Conservation (phyloP, 2,329 filamentous ascomycete species). For the Arachnomyces sp. region DNA sequence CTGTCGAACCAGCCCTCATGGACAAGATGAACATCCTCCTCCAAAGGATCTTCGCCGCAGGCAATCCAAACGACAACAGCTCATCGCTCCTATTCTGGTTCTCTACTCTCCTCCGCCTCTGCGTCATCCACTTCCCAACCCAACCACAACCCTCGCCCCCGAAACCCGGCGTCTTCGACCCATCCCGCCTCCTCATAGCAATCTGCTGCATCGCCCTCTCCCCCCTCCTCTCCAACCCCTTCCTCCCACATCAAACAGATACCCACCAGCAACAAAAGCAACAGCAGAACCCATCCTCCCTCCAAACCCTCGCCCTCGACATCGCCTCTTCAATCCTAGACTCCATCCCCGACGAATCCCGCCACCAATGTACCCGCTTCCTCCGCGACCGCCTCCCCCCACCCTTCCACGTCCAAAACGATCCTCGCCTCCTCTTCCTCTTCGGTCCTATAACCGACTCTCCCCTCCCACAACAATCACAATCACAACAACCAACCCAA, state of each 20-base stretch:
- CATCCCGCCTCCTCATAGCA: slow-evolving; percentile 30
- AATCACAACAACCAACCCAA: slow-evolving; percentile 24
- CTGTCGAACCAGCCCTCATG: slow-evolving; percentile 27
- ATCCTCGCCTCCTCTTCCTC: slow-evolving; percentile 34
- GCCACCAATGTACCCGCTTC: slow-evolving; percentile 34
- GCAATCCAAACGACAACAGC: slow-evolving; percentile 14
- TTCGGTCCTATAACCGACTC: slow-evolving; percentile 30
- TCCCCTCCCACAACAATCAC: slow-evolving; percentile 7
- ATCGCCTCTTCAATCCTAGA: slow-evolving; percentile 39
- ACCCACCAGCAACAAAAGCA: slow-evolving; percentile 21
- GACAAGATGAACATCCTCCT: slow-evolving; percentile 35
- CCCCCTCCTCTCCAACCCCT: slow-evolving; percentile 24
- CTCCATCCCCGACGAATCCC: slow-evolving; percentile 36
- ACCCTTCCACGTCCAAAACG: slow-evolving; percentile 31
- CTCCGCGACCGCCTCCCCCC: slow-evolving; percentile 36
- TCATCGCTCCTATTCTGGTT: slow-evolving; percentile 31
- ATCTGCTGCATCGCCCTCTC: slow-evolving; percentile 36
- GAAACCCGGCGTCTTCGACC: slow-evolving; percentile 23
- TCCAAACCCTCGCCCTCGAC: slow-evolving; percentile 37
- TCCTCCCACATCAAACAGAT: slow-evolving; percentile 13
- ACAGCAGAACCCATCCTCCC: slow-evolving; percentile 14
- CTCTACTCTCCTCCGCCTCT: slow-evolving; percentile 33
- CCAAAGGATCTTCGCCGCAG: slow-evolving; percentile 27
- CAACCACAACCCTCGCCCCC: slow-evolving; percentile 16
- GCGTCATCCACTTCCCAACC: slow-evolving; percentile 32